These are phyloP conservation scores for Saccharomyces jurei DNA, from an alignment of 805 yeast species.

Conservation along the genomic window DNA sequence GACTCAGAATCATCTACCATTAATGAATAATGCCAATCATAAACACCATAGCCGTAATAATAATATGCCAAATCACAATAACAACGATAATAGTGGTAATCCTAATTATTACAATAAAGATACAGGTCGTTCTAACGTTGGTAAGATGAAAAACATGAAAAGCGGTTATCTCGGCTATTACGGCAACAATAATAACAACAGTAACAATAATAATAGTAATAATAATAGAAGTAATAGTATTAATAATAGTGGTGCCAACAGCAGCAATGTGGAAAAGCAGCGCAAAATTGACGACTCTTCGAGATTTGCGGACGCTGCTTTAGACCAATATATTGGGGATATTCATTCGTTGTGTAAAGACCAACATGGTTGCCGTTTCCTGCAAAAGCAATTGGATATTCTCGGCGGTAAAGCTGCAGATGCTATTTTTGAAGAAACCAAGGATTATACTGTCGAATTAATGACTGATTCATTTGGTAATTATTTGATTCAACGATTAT, in stretches of 20 bases:
- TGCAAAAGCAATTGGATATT: constrained; percentile 77
- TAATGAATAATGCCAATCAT: constrained; percentile 1
- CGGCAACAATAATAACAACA: constrained; percentile 9
- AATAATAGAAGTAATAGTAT: constrained; percentile 7
- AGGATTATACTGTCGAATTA: constrained; percentile 68
- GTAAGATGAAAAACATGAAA: constrained; percentile 1
- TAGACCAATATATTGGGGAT: constrained; percentile 63
- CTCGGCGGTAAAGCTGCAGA: constrained; percentile 56
- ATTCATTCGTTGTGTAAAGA: constrained; percentile 82
- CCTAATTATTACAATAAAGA: neutral
- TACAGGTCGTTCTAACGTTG: constrained; percentile 2
- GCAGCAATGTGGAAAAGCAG: constrained; percentile 14
- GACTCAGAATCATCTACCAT: constrained; percentile 1
- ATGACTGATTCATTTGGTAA: constrained; percentile 98
- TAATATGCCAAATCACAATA: neutral
- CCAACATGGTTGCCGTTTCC: constrained; percentile 91
- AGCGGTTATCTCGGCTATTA: constrained; percentile 10
- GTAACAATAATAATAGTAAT: constrained; percentile 19
- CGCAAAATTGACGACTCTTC: constrained; percentile 52
- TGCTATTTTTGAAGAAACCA: constrained; percentile 73
- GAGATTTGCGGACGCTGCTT: constrained; percentile 55
- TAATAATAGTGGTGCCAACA: constrained; percentile 9
- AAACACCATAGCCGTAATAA: constrained; percentile 1
- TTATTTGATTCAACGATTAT: constrained; percentile 80
- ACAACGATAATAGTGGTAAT: neutral